phyloP scores from a whole-genome alignment of 2,329 filamentous ascomycete species.

The Trichoderma aggressivum region DNA sequence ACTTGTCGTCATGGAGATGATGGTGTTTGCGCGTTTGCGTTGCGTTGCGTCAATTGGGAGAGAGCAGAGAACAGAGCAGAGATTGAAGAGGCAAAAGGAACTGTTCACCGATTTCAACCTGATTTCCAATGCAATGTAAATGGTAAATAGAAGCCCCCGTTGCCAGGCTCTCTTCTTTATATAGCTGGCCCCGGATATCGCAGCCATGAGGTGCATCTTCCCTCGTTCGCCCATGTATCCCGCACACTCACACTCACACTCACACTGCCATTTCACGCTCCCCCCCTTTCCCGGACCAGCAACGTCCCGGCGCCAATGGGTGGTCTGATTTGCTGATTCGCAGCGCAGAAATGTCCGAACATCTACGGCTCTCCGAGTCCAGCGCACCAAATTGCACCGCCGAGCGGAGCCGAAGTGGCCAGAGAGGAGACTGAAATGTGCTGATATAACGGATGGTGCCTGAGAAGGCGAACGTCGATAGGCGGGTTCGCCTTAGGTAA shows the following conservation, averaged over 20 bases:
- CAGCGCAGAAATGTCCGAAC: not conserved
- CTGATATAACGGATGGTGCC: constrained; percentile 6
- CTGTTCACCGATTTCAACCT: not conserved
- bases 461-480: not conserved
- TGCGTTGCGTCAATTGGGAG: not conserved
- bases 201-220: not conserved
- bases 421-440: constrained; percentile 12
- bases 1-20: not conserved
- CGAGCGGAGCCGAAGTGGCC: constrained; percentile 18
- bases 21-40: not conserved
- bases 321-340: constrained; percentile 13
- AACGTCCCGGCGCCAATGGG: not conserved
- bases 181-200: not conserved
- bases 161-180: not conserved
- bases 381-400: constrained; percentile 6
- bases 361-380: constrained; percentile 3
- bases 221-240: not conserved
- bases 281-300: constrained; percentile 10
- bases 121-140: not conserved
- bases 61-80: not conserved
- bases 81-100: not conserved
- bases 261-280: not conserved
- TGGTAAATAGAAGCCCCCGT: not conserved
- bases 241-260: not conserved
- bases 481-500: not conserved